These are phyloP conservation scores for Arbutus unedo DNA, from an alignment of 148 eudicot genomes.

Conservation along the genomic window DNA sequence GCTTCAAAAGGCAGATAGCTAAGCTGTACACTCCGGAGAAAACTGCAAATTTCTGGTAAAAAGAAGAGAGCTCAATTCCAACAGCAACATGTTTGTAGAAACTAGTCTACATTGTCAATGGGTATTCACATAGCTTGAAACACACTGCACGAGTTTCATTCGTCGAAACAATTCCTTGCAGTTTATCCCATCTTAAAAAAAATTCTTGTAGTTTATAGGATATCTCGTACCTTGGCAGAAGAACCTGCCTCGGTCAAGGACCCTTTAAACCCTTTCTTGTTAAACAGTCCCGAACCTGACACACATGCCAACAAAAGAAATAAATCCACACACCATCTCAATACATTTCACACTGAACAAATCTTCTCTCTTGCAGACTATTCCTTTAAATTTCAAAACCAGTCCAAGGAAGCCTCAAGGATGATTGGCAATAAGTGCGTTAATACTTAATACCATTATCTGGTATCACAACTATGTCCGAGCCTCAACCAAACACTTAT, in stretches of 20 bases:
- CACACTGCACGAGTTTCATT: not conserved
- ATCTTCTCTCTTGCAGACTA: no score
- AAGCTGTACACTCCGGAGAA: conserved; percentile 83
- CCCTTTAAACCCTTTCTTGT: conserved; percentile 80
- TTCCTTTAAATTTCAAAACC: not conserved
- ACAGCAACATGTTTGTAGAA: not conserved
- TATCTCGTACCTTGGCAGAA: conserved; percentile 68
- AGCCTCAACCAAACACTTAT: not conserved
- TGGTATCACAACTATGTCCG: not conserved
- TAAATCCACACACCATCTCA: not conserved
- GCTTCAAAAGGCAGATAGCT: conserved; percentile 83
- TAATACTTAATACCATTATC: not conserved
- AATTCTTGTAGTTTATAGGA: not conserved
- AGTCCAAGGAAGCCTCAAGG: not conserved
- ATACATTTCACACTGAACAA: not conserved
- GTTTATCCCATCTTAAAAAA: not conserved
- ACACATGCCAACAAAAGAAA: conserved; percentile 1
- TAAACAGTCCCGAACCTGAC: conserved; percentile 76
- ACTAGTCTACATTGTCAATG: not conserved
- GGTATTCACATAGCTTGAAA: not conserved
- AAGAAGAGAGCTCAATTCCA: not conserved
- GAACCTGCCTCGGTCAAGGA: conserved; percentile 78
- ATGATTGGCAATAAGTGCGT: not conserved
- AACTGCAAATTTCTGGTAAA: conserved; percentile 79
- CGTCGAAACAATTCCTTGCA: conserved; percentile 4